phyloP scores from a whole-genome alignment of 768 basidiomycete genomes.

The Pleurotus tuoliensis region DNA sequence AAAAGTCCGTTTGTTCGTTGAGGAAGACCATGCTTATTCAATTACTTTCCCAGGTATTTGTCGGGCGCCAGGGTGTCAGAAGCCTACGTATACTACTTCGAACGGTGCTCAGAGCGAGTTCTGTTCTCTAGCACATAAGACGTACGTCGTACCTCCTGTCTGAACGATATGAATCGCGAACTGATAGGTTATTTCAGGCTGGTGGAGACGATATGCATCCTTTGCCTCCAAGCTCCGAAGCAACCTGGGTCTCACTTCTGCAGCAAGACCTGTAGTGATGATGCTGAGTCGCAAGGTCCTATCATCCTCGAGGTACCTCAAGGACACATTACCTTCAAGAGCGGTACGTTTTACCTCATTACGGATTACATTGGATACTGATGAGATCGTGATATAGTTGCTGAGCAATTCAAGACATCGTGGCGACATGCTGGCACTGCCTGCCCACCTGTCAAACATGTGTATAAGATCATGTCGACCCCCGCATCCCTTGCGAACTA shows the following conservation, averaged over 20 bases:
- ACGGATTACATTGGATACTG: too few species aligned
- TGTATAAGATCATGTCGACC: slow-evolving; percentile 62
- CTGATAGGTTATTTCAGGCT: slow-evolving; percentile 22
- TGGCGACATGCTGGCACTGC: slow-evolving; percentile 57
- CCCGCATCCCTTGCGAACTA: slow-evolving; percentile 49
- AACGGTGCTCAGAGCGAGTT: slow-evolving; percentile 41
- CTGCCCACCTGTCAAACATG: slow-evolving; percentile 53
- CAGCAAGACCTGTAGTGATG: slow-evolving; percentile 47
- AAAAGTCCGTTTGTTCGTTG: not conserved
- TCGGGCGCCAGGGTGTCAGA: slow-evolving; percentile 47
- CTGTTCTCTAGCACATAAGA: slow-evolving; percentile 50
- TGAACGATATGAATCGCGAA: not conserved
- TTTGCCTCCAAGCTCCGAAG: slow-evolving; percentile 57
- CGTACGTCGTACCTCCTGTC: slow-evolving; percentile 26
- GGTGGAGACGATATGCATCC: slow-evolving; percentile 49
- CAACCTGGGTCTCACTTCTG: slow-evolving; percentile 61
- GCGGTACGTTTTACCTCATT: slow-evolving; percentile 36
- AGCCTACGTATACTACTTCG: slow-evolving; percentile 34
- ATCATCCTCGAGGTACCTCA: slow-evolving; percentile 56
- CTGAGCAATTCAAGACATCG: slow-evolving; percentile 64
- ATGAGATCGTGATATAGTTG: slow-evolving; percentile 30
- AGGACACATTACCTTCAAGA: slow-evolving; percentile 60
- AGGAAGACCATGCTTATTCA: slow-evolving; percentile 2
- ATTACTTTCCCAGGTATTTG: slow-evolving; percentile 34
- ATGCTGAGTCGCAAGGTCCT: slow-evolving; percentile 52